Conservation (phyloP, 2,329 filamentous ascomycete genomes). For the Myriosclerotinia duriaeana region DNA sequence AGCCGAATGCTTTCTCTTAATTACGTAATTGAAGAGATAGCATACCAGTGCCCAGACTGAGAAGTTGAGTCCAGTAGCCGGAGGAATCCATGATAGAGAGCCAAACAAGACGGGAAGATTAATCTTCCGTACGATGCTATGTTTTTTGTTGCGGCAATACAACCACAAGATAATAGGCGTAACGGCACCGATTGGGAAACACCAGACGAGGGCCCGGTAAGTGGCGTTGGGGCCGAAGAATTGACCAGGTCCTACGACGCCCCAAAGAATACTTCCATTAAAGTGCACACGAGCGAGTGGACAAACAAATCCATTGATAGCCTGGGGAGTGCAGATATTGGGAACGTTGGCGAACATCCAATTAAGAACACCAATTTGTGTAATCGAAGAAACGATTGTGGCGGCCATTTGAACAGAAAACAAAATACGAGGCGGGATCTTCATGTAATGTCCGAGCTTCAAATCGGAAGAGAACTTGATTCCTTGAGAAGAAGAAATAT, state of each 20-base stretch:
- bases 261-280: slow-evolving; percentile 87
- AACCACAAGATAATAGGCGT: slow-evolving; percentile 74
- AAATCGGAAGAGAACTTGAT: slow-evolving; percentile 87
- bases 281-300: slow-evolving; percentile 86
- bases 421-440: slow-evolving; percentile 75
- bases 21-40: slow-evolving; percentile 77
- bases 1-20: slow-evolving; percentile 65
- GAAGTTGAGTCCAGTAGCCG: slow-evolving; percentile 83
- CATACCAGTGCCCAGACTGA: slow-evolving; percentile 84
- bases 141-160: slow-evolving; percentile 58
- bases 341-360: slow-evolving; percentile 84
- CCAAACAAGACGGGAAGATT: slow-evolving; percentile 83
- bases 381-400: slow-evolving; percentile 73
- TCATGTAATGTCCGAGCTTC: slow-evolving; percentile 87
- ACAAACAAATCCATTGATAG: slow-evolving; percentile 85
- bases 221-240: slow-evolving; percentile 78
- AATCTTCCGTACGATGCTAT: slow-evolving; percentile 69
- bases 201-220: slow-evolving; percentile 77
- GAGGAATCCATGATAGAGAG: slow-evolving; percentile 81
- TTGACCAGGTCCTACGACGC: slow-evolving; percentile 76
- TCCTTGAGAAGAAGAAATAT: slow-evolving; percentile 84
- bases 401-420: slow-evolving; percentile 77
- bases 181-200: slow-evolving; percentile 73
- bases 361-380: slow-evolving; percentile 81
- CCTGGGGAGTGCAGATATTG: slow-evolving; percentile 72